These are phyloP conservation scores for Astragalus membranaceus DNA, from an alignment of 306 rosid species.

Conservation along the genomic window DNA sequence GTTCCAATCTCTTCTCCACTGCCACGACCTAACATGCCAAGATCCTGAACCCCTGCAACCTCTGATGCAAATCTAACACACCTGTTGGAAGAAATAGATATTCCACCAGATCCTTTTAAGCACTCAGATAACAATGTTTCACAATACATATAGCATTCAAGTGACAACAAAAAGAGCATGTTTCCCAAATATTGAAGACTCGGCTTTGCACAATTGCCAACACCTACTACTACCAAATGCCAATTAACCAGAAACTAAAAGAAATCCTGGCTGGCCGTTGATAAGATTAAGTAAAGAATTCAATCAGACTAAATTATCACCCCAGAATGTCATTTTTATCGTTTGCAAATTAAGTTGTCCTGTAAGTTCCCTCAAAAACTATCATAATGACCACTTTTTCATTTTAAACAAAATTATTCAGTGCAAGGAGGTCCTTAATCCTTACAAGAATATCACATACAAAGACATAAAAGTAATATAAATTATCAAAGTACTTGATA, in stretches of 20 bases:
- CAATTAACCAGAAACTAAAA: slow-evolving; percentile 2
- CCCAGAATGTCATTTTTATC: background rate
- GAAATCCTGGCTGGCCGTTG: background rate
- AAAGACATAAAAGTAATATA: background rate
- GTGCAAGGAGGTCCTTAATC: background rate
- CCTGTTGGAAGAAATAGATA: slow-evolving; percentile 38
- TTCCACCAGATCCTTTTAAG: slow-evolving; percentile 22
- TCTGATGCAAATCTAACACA: slow-evolving; percentile 97
- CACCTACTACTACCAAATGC: background rate
- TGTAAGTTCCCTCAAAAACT: background rate
- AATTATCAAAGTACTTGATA: background rate
- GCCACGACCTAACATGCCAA: slow-evolving; percentile 98
- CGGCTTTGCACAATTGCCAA: background rate
- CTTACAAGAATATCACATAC: background rate
- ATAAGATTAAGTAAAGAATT: background rate
- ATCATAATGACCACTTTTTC: background rate
- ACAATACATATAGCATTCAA: background rate
- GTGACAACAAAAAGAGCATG: background rate
- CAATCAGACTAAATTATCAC: slow-evolving; percentile 7
- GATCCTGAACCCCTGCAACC: slow-evolving; percentile 99
- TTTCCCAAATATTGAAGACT: background rate
- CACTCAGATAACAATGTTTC: slow-evolving; percentile 12
- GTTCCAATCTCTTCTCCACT: slow-evolving; percentile 99
- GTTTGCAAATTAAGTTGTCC: slow-evolving; percentile 7
- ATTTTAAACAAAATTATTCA: background rate